A percentile compares a stretch with the other conserved stretches of the same genome.
Evolutionary conservation across 371 early-diverging fungal genomes (phyloP).

Genomic region (Apophysomyces variabilis): DNA sequence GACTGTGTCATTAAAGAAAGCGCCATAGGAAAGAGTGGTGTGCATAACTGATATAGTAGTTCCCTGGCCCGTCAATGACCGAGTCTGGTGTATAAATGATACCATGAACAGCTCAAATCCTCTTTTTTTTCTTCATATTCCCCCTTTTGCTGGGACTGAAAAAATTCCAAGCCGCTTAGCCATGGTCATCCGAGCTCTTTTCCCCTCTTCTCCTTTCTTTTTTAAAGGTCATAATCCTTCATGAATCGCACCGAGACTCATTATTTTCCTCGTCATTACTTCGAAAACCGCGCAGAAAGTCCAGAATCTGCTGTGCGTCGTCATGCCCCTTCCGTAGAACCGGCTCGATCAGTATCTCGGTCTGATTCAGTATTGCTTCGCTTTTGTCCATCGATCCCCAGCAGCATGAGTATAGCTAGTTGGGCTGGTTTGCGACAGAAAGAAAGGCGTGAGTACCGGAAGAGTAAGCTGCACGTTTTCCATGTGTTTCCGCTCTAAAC

Average conservation of each 20-base stretch:
- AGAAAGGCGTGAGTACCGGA: conserved; percentile 8
- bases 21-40: too few relatives aligned
- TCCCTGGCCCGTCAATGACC: too few relatives aligned
- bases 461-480: background rate
- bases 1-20: too few relatives aligned
- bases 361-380: conserved; percentile 1
- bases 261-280: background rate
- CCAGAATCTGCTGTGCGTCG: background rate
- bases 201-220: conserved; percentile 3
- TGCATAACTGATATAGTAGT: too few relatives aligned
- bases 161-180: conserved; percentile 9
- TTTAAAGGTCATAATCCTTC: background rate
- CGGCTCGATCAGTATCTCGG: background rate
- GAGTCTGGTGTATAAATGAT: too few relatives aligned
- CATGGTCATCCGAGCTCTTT: background rate
- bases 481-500: conserved; percentile 6
- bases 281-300: background rate
- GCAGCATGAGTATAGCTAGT: background rate
- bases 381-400: conserved; percentile 2
- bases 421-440: background rate
- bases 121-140: background rate
- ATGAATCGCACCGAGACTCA: conserved; percentile 1
- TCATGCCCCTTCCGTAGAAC: background rate
- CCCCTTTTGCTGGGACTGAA: conserved; percentile 8
- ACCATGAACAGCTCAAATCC: too few relatives aligned